Base-by-base conservation (phyloP, 2,329 filamentous ascomycete genomes). In the Diplocarpon rosae region DNA sequence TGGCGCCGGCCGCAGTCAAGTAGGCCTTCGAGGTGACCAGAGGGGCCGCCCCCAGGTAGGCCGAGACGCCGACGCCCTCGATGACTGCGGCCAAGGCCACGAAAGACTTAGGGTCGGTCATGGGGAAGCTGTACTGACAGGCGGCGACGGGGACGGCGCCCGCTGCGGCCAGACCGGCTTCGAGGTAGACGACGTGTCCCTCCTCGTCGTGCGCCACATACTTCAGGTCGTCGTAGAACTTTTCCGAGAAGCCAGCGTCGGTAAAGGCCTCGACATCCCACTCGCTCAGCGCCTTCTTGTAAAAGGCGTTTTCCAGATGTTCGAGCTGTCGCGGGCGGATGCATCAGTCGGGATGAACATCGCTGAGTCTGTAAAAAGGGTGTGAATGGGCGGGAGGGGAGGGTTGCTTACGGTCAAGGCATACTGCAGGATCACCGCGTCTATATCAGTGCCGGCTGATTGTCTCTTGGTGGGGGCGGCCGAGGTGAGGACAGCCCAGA, bases 291-390 rank as follows among this genome's bases (percentile, higher is more conserved):
- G 73, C 79, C 37, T 79, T 59, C 31, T 66, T 66, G 64, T 84
- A 85, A 64, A 83, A 84, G 40, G 67, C 68, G 50, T 77, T 67
- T 63, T 84, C 80, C 31, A 77, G 69, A 48, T 75, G 69, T 61
- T 78, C 75, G 10, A 76, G 68, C 47, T 57, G n/a, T n/a, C n/a
- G 36, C 33, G 12, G 17, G 15, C 11, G 38, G 30, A 32, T 14
- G n/a, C 30, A 14, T 32, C 30, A 30, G 29, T 30, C 13, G 29
- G 29, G n/a, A 7, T 24, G 30, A 12, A 9, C 30, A 41, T 54
- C 14, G 33, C n/a, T 17, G 10, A 35, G 33, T 15, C 6, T 15
- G 15, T 14, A 35, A 11, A 56, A 47, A 5, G 5, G 11, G 6
- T 7, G 20, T 24, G 12, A 7, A 24, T 29, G n/a, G n/a, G 3